Base-by-base conservation (phyloP, 192 early-diverging fungal genomes). In the Coemansia sp. region DNA sequence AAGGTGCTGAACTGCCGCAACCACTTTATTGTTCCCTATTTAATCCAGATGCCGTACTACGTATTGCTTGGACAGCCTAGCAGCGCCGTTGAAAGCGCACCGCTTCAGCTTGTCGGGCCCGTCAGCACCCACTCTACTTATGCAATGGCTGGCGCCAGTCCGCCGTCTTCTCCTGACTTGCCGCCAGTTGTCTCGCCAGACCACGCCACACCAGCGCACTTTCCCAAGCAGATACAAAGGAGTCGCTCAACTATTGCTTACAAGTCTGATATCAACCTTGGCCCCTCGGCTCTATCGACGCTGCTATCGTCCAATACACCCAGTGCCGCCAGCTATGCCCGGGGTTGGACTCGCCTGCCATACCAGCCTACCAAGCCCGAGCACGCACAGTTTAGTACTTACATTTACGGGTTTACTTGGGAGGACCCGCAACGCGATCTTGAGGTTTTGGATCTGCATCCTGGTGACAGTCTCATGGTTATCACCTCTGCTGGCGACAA, bases 351-450 rank as follows among this genome's bases (percentile, higher is more conserved):
- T 74, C 80, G 89, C 4, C 66, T 87, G 15, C 71, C 88, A n/a
- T 90, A 90, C 57, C 63, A 83, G n/a, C 86, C 87, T 0, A 73
- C 74, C 1, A 73, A 83, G 44, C 76, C 85, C 13, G 86, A 86
- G 27, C 89, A 90, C 52, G 83, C 87, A 1, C 91, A 92, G 71
- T 95, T 95, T 72, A 86, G 86, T 18, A 93, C 92, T 2, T 95
- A 94, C 68, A 92, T 95, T 55, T 95, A 94, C 70, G 93, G 91
- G 8, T 95, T 95, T 70, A 91, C 93, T 5, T 95, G 92, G 93
- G 92, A 95, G 68, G 93, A 95, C 68, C 93, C 93, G 8, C 85
- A 88, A 33, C 85, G 87, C 42, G 93, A 95, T 64, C 77, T 95
- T 33, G 84, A 91, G 54, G 87, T 86, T 54, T 76, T 95, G 63